These are phyloP conservation scores for Pseudogymnoascus sp. DNA, from an alignment of 2,329 filamentous ascomycete genomes.

Conservation along the genomic window DNA sequence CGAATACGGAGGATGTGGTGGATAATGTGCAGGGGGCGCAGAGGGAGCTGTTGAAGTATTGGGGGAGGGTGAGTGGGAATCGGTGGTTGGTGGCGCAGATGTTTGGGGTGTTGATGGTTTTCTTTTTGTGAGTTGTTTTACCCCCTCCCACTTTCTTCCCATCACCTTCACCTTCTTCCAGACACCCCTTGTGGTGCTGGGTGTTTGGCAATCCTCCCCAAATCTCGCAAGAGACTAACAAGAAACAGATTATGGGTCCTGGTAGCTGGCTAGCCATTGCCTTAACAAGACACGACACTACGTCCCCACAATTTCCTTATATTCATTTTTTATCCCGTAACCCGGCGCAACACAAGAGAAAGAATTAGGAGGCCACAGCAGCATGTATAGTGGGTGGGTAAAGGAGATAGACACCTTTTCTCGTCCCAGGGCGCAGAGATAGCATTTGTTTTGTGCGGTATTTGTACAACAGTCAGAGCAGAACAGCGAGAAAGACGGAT, in stretches of 20 bases:
- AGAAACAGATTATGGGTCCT: neutral
- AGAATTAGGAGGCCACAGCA: neutral
- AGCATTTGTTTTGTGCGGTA: neutral
- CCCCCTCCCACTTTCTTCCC: neutral
- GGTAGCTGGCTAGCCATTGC: neutral
- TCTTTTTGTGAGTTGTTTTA: conserved; percentile 56
- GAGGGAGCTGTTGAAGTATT: conserved; percentile 92
- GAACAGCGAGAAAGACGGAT: neutral
- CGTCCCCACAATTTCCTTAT: neutral
- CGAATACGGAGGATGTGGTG: conserved; percentile 95
- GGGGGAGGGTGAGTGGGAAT: conserved; percentile 88
- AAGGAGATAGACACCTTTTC: neutral
- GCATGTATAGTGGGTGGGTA: neutral
- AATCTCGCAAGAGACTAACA: neutral
- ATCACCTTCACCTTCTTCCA: accelerated
- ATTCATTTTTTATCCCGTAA: neutral
- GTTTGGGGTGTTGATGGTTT: conserved; percentile 91
- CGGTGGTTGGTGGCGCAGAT: conserved; percentile 88
- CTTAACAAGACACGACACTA: neutral
- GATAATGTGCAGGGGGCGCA: conserved; percentile 98
- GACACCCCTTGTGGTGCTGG: neutral
- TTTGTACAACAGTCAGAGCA: neutral
- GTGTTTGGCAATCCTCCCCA: neutral
- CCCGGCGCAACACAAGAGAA: neutral
- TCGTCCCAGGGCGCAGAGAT: neutral